Base-by-base conservation (phyloP, 768 basidiomycete species). In the Ramaria sp. region DNA sequence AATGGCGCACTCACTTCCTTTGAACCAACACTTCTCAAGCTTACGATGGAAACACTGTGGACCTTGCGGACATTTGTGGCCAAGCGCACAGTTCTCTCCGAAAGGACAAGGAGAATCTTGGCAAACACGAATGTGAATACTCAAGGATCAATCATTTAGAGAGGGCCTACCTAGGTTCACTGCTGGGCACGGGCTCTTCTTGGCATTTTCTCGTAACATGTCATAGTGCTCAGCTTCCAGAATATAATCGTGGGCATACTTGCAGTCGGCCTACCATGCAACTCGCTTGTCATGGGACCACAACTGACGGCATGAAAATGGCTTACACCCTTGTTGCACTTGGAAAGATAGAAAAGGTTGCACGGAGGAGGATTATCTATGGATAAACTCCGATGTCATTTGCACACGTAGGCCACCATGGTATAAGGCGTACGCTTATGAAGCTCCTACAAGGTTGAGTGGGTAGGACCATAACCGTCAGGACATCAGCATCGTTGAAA, bases 171-270 rank as follows among this genome's bases (percentile, higher is more conserved):
- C 85, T 61, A 84, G 87, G 70, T 89, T 89, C 19, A 88, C 73
- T 75, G 83, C 88, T 66, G 88, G 89, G 69, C 88, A 91, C 0
- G 88, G 88, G 1, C 87, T 87, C 62, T 90, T 90, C 71, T 88
- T 89, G 24, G 88, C 88, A 63, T 84, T 88, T 64, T 73, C 78
- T 31, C 86, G 77, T 65, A 91, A 69, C n/a, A 77, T 78, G 30
- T 78, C 77, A 59, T 89, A 72, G 66, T 91, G 87, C 48, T 87
- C 88, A 4, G 78, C 73, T 1, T 83, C 83, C 55, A 91, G 69
- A 46, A 78, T 69, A 65, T 89, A 90, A 59, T 88, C 85, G 69
- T 91, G 88, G 45, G 87, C 87, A 70, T 90, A 91, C 71, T 85
- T 88, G 78, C 88, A 91, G 46, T 78, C 73, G 34, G 77, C 77